Evolutionary conservation across 1,139 yeast genomes (phyloP).

Genomic region (Eremothecium cymbalariae): DNA sequence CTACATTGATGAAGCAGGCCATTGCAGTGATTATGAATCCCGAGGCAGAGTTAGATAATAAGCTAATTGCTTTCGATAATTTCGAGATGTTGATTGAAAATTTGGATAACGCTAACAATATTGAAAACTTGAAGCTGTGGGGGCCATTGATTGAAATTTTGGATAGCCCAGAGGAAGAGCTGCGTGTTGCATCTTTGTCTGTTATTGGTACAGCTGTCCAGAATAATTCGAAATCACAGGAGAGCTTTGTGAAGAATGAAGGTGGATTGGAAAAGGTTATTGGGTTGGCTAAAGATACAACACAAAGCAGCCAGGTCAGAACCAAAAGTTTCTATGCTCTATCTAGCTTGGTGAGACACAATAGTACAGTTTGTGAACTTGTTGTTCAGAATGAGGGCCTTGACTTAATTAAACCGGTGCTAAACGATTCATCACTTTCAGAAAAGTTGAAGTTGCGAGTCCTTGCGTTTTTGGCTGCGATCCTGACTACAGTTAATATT

Average conservation of each 20-base stretch:
- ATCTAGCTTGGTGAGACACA: slow-evolving; percentile 68
- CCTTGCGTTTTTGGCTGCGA: slow-evolving; percentile 50
- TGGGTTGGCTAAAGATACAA: slow-evolving; percentile 32
- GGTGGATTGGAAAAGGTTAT: slow-evolving; percentile 44
- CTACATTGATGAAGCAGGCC: slow-evolving; percentile 72
- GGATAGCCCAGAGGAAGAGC: slow-evolving; percentile 36
- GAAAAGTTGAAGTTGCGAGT: slow-evolving; percentile 45
- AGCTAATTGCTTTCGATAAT: slow-evolving; percentile 75
- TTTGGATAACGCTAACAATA: slow-evolving; percentile 88
- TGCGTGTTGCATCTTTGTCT: slow-evolving; percentile 58
- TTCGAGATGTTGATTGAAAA: slow-evolving; percentile 92
- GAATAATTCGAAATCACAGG: slow-evolving; percentile 71
- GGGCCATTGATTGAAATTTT: slow-evolving; percentile 50
- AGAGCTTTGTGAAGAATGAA: slow-evolving; percentile 47
- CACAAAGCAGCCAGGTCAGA: slow-evolving; percentile 36
- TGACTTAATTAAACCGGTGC: slow-evolving; percentile 35
- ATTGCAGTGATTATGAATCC: slow-evolving; percentile 54
- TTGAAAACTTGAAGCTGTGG: slow-evolving; percentile 81
- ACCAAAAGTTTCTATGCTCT: slow-evolving; percentile 71
- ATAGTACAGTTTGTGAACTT: slow-evolving; percentile 43
- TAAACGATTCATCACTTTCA: slow-evolving; percentile 17
- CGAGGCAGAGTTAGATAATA: slow-evolving; percentile 55
- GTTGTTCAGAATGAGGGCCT: slow-evolving; percentile 63
- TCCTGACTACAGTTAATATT: slow-evolving; percentile 44
- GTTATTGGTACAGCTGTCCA: slow-evolving; percentile 89